Percentiles rank a stretch among this genome's conserved stretches.
phyloP scores from a whole-genome alignment of 441 rosid genomes.

The Lepidium campestre region DNA sequence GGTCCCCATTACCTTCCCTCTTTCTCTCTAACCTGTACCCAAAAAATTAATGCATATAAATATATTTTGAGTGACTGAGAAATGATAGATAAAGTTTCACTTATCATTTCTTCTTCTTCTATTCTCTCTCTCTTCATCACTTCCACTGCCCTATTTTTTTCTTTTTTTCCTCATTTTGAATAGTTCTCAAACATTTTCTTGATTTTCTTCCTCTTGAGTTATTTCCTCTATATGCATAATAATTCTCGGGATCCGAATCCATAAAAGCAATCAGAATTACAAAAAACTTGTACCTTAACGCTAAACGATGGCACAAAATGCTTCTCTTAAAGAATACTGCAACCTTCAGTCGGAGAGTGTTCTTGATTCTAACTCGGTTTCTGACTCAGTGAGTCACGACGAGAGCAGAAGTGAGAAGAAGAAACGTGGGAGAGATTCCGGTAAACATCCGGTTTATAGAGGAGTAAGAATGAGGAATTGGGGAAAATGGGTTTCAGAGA shows the following conservation, averaged over 20 bases:
- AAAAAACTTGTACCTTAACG: neutral
- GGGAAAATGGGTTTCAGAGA: slow-evolving; percentile 39
- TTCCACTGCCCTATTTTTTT: slow-evolving; percentile 5
- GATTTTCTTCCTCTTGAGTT: neutral
- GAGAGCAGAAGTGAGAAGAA: slow-evolving; percentile 4
- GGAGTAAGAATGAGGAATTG: slow-evolving; percentile 32
- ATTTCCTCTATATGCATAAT: neutral
- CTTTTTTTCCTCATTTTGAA: slow-evolving; percentile 9
- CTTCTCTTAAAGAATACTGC: slow-evolving; percentile 6
- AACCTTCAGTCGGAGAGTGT: neutral
- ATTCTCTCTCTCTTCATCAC: slow-evolving; percentile 11
- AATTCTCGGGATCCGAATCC: slow-evolving; percentile 17
- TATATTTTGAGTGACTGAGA: slow-evolving; percentile 28
- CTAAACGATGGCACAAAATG: slow-evolving; percentile 7
- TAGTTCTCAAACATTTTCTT: slow-evolving; percentile 8
- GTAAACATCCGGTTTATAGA: slow-evolving; percentile 28
- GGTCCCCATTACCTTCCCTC: slow-evolving; percentile 15
- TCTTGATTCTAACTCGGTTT: neutral
- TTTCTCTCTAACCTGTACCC: neutral
- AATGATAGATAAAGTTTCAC: slow-evolving; percentile 2
- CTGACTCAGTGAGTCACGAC: slow-evolving; percentile 7
- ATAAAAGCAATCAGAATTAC: neutral
- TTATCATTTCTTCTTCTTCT: slow-evolving; percentile 1
- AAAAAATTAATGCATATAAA: slow-evolving; percentile 27
- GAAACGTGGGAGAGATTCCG: slow-evolving; percentile 26